Percentiles rank a stretch among this genome's conserved stretches.
These are phyloP conservation scores for Apiosordaria backusii DNA, from an alignment of 495 filamentous ascomycete genomes.

Conservation along the genomic window DNA sequence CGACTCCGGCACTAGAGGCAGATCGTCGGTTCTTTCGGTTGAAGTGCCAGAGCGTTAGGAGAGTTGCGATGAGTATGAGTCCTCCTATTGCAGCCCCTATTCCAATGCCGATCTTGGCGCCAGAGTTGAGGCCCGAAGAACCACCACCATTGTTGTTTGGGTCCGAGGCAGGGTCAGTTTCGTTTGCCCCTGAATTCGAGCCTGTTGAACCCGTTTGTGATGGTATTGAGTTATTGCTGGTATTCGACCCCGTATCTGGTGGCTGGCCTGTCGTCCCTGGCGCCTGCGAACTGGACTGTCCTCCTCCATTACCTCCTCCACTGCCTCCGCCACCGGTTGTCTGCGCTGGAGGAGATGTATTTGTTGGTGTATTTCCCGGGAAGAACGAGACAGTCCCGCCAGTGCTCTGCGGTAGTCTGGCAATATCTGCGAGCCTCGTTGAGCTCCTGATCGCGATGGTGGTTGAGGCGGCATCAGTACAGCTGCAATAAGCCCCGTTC, in stretches of 20 bases:
- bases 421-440: constrained; percentile 12
- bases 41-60: constrained; percentile 9
- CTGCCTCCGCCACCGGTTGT: neutral
- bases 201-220: neutral
- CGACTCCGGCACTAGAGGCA: neutral
- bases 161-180: neutral
- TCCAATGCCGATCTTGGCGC: constrained; percentile 24
- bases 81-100: constrained; percentile 18
- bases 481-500: constrained; percentile 25
- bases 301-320: neutral
- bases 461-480: constrained; percentile 20
- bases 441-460: constrained; percentile 21
- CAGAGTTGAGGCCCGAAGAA: constrained; percentile 12
- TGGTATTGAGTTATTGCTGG: neutral
- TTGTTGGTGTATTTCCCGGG: constrained; percentile 14
- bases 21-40: constrained; percentile 9
- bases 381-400: constrained; percentile 25
- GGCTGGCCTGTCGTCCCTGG: neutral
- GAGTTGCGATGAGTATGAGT: constrained; percentile 15
- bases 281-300: neutral
- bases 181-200: neutral
- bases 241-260: neutral
- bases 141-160: neutral
- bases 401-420: constrained; percentile 19
- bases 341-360: neutral